Evolutionary conservation across 495 filamentous ascomycete genomes (phyloP).

Genomic region (Coniosporium apollinis): DNA sequence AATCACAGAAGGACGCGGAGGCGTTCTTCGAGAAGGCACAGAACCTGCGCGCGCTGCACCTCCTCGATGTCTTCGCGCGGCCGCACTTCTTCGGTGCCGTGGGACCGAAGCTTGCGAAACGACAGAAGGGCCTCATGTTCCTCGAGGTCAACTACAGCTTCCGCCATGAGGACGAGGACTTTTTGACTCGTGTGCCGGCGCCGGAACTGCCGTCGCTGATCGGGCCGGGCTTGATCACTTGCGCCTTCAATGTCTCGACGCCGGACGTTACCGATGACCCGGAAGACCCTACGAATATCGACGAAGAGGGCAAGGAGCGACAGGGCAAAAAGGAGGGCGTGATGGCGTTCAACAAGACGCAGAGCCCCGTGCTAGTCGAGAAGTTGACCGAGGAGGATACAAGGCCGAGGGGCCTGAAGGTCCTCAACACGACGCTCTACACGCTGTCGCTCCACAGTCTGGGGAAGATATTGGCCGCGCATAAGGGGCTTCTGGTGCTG

Average conservation of each 20-base stretch:
- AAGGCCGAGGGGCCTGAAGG: conserved; percentile 12
- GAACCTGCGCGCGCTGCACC: conserved; percentile 21
- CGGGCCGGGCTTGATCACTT: conserved; percentile 16
- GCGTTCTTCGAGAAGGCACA: conserved; percentile 16
- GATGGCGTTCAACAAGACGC: conserved; percentile 11
- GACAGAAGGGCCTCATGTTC: conserved; percentile 13
- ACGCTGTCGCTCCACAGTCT: conserved; percentile 10
- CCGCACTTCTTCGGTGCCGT: conserved; percentile 16
- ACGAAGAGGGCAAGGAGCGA: conserved; percentile 3
- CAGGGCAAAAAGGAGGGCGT: conserved; percentile 11
- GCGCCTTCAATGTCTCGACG: conserved; percentile 13
- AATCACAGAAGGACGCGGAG: conserved; percentile 18
- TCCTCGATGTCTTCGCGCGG: conserved; percentile 25
- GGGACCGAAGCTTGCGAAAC: conserved; percentile 6
- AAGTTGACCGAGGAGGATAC: conserved; percentile 12
- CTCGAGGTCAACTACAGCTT: conserved; percentile 23
- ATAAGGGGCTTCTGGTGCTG: conserved; percentile 14
- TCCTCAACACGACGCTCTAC: conserved; percentile 17
- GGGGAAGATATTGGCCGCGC: conserved; percentile 9
- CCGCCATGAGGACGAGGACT: conserved; percentile 20
- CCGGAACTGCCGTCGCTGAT: conserved; percentile 14
- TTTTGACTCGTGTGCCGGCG: conserved; percentile 16
- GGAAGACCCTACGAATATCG: conserved; percentile 9
- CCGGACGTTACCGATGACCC: conserved; percentile 12
- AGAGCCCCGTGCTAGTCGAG: conserved; percentile 5